phyloP scores from a whole-genome alignment of 306 rosid genomes.

The Boehmeria nivea region DNA sequence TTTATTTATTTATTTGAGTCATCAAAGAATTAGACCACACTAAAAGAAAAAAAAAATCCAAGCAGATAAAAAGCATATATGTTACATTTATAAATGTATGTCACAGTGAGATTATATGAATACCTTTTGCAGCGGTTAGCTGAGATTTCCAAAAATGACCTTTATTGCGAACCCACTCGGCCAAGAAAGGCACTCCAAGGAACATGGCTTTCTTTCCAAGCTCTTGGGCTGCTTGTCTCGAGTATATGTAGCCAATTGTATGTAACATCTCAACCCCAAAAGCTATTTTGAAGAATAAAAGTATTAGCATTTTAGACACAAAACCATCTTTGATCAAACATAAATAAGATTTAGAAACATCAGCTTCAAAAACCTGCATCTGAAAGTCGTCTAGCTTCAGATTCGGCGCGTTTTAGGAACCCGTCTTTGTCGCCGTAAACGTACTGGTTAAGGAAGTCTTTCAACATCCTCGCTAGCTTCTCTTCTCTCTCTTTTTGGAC shows the following conservation, averaged over 20 bases:
- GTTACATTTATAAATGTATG: too few species aligned
- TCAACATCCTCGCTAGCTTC: constrained; percentile 59
- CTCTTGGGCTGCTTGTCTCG: constrained; percentile 93
- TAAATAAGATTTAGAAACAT: neutral
- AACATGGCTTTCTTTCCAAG: constrained; percentile 84
- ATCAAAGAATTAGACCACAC: too few species aligned
- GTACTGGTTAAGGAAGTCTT: constrained; percentile 55
- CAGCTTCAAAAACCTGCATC: constrained; percentile 45
- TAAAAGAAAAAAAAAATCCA: too few species aligned
- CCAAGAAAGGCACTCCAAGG: constrained; percentile 84
- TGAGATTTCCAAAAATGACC: constrained; percentile 95
- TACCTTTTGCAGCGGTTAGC: constrained; percentile 86
- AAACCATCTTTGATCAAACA: neutral
- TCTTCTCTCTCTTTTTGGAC: constrained; percentile 92
- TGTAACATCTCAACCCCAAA: constrained; percentile 70
- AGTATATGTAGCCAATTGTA: constrained; percentile 74
- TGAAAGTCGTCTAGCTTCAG: constrained; percentile 82
- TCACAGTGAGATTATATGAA: neutral
- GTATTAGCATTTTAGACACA: neutral
- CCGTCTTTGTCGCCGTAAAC: constrained; percentile 69
- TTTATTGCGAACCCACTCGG: constrained; percentile 90
- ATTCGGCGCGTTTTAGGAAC: constrained; percentile 61
- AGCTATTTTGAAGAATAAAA: constrained; percentile 33
- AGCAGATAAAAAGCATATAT: too few species aligned
- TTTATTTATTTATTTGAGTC: too few species aligned